Base-by-base conservation (phyloP, 805 yeast genomes). In the Wickerhamiella brachini region DNA sequence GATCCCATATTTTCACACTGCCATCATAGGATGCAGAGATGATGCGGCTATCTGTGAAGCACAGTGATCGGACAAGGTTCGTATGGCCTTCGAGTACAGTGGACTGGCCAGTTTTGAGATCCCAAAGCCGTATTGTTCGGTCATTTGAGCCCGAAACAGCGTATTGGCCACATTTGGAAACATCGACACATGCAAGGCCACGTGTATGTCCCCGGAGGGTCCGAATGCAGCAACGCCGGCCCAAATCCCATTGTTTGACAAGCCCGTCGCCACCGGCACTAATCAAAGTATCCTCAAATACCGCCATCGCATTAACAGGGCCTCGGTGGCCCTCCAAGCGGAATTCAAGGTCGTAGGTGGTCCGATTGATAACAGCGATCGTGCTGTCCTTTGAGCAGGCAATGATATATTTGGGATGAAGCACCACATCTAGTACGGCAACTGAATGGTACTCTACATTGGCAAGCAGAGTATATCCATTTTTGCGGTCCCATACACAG, bases 381-480 rank as follows among this genome's bases (percentile, higher is more conserved):
- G 60, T 59, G 29, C 63, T 53, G 53, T 68, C 71, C 44, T 61
- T 64, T 13, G 70, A 68, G 48, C 68, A 63, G 7, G 70, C 57
- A 1, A 62, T 56, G 7, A 68, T 58, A 49, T 59, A 52, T 20
- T 62, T 51, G 2, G 53, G 50, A 60, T 88, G 89, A 65, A 90
- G 69, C 3, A 96, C 96, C 21, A 88, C 95, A 64, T 95, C 85
- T 0, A 88, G 85, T 2, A 90, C 96, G 21, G 95, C 95, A 64
- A 88, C 89, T 55, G 84, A 89, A 63, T 90, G 97, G 0, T 96
- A 96, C 59, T 86, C 85, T 63, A 90, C 87, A 63, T 89, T 96
- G 53, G 96, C 73, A 9, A 45, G 18, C 23, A 13, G 39, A 23
- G 57, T n/a, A 41, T 20, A 44, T 3, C 89, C 95, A 2, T 93